phyloP scores from a whole-genome alignment of 768 basidiomycete species.

The Tricholoma bakamatsutake region DNA sequence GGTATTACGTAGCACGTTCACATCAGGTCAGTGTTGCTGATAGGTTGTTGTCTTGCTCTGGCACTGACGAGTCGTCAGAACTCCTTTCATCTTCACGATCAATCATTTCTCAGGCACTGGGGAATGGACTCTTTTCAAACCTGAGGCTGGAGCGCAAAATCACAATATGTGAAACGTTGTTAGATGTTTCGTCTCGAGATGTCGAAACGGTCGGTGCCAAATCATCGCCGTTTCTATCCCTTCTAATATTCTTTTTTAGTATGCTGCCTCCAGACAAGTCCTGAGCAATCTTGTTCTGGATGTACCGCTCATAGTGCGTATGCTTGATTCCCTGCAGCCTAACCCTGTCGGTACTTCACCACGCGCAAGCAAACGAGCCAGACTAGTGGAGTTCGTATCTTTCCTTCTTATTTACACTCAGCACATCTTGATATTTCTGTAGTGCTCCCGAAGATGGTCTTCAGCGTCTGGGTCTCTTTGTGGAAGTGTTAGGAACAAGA shows the following conservation, averaged over 20 bases:
- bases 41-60: neutral
- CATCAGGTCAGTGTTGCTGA: constrained; percentile 33
- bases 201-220: constrained; percentile 39
- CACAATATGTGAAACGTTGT: constrained; percentile 48
- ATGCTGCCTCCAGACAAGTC: constrained; percentile 41
- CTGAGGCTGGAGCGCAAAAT: constrained; percentile 50
- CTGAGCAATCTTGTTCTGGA: constrained; percentile 45
- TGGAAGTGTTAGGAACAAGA: constrained; percentile 66
- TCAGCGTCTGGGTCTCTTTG: constrained; percentile 48
- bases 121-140: constrained; percentile 48
- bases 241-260: constrained; percentile 24
- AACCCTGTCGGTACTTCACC: constrained; percentile 30
- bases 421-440: constrained; percentile 1
- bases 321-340: constrained; percentile 49
- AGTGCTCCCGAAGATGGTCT: constrained; percentile 34
- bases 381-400: constrained; percentile 45
- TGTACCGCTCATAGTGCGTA: constrained; percentile 43
- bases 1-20: constrained; percentile 38
- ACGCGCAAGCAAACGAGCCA: constrained; percentile 61
- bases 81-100: constrained; percentile 30
- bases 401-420: neutral
- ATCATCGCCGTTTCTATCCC: neutral
- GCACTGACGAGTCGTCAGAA: constrained; percentile 25
- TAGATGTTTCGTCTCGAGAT: constrained; percentile 45
- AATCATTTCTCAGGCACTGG: constrained; percentile 39